These are phyloP conservation scores for Penicillium sp. DNA, from an alignment of 2,329 filamentous ascomycete genomes.

Conservation along the genomic window DNA sequence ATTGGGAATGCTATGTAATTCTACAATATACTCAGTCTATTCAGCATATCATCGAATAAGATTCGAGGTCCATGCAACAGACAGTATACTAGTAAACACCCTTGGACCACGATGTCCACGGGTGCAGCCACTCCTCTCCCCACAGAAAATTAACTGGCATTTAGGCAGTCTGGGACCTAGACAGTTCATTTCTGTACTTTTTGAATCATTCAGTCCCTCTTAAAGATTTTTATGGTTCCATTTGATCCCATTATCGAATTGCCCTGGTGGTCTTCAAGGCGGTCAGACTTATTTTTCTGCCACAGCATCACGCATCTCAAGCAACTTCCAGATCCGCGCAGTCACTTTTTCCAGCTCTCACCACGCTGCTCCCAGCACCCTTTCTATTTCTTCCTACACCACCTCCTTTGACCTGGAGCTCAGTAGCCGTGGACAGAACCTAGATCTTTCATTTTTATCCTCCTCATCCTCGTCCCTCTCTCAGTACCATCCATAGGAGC, in stretches of 20 bases:
- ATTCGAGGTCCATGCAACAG: too few relatives aligned
- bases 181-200: too few relatives aligned
- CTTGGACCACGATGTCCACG: too few relatives aligned
- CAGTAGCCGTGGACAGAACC: background rate
- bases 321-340: slow-evolving; percentile 1
- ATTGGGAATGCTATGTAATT: too few relatives aligned
- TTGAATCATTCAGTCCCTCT: too few relatives aligned
- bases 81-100: too few relatives aligned
- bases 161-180: too few relatives aligned
- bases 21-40: too few relatives aligned
- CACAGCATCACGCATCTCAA: slow-evolving; percentile 13
- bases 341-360: slow-evolving; percentile 8
- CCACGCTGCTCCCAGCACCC: slow-evolving; percentile 2
- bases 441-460: background rate
- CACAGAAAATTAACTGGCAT: too few relatives aligned
- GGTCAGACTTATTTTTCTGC: slow-evolving; percentile 13
- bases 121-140: too few relatives aligned
- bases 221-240: too few relatives aligned
- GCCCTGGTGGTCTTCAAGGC: background rate
- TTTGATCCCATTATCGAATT: background rate
- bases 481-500: background rate
- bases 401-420: background rate
- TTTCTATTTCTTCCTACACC: background rate
- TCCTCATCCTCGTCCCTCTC: background rate
- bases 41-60: too few relatives aligned